Base-by-base conservation (phyloP, 164 flowering plant genomes). In the Liriodendron chinense region DNA sequence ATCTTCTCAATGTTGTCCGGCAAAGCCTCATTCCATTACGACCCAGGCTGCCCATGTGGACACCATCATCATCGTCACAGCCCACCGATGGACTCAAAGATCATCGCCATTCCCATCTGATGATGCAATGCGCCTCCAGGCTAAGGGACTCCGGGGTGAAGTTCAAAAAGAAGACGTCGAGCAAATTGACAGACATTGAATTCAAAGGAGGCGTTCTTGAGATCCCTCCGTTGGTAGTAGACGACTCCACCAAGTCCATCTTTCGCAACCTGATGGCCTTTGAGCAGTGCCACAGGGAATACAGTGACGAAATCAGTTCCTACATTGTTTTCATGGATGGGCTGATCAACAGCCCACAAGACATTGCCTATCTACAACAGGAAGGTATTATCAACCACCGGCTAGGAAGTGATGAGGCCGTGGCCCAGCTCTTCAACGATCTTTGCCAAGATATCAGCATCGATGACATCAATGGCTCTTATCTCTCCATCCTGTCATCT, bases 371-470 rank as follows among this genome's bases (percentile, higher is more conserved):
- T 34, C 43, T 34, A 34, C 43, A 34, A 34, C 43, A 34, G 43
- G 5, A 34, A 34, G 43, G 43, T 34, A 34, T 34, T 34, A 34
- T 34, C 43, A 34, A 34, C 43, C 43, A 34, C 43, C 5, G 43
- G 43, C 43, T 34, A 34, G 43, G 43, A 76, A 72, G 70, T 9
- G 71, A 75, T 20, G 75, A 76, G 68, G 79, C 70, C 63, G 81
- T 82, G 16, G 73, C 80, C 1, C 2, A 20, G 21, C 76, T 82
- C 21, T 76, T 82, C 56, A 79, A 73, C 76, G 76, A 34, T 34
- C 43, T 34, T 34, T 34, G 43, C 5, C 43, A 6, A 34, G 43
- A 34, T 4, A 34, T 34, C 43, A 34, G 43, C 5, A 65, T 21
- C 56, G 78, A 26, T 72, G 75, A 82, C 70, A 43, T 74, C 62